phyloP scores from a whole-genome alignment of 192 early-diverging fungal genomes.

The Backusella liffmaniae region DNA sequence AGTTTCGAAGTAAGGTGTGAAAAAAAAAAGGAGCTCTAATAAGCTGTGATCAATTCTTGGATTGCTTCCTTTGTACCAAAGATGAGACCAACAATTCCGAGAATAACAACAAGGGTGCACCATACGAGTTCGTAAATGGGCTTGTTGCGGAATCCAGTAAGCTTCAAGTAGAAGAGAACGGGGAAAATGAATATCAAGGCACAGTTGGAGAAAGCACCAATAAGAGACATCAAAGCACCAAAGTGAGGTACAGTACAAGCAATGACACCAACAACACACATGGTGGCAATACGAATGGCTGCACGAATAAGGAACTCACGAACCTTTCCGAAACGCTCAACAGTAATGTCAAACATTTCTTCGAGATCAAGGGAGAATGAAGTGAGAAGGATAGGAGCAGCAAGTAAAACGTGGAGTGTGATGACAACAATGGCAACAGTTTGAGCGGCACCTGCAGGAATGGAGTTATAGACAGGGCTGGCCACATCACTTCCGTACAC shows the following conservation, averaged over 20 bases:
- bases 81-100: conserved; percentile 62
- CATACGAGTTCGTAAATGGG: conserved; percentile 45
- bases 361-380: conserved; percentile 65
- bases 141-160: conserved; percentile 56
- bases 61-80: conserved; percentile 66
- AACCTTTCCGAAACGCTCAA: conserved; percentile 29
- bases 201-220: conserved; percentile 78
- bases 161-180: conserved; percentile 70
- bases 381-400: conserved; percentile 63
- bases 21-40: background rate
- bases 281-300: conserved; percentile 46
- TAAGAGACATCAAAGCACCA: conserved; percentile 71
- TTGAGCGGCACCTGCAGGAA: conserved; percentile 48
- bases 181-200: conserved; percentile 83
- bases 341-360: conserved; percentile 46
- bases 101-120: conserved; percentile 50
- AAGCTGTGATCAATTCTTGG: conserved; percentile 36
- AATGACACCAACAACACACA: conserved; percentile 52
- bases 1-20: background rate
- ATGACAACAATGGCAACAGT: conserved; percentile 58
- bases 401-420: conserved; percentile 63
- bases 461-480: conserved; percentile 58
- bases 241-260: conserved; percentile 78
- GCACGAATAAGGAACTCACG: conserved; percentile 45
- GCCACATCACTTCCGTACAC: conserved; percentile 55